Evolutionary conservation across 2,329 filamentous ascomycete species (phyloP), one percentile per base, ranked within the genome.

Genomic region (Pseudogymnoascus pannorum): DNA sequence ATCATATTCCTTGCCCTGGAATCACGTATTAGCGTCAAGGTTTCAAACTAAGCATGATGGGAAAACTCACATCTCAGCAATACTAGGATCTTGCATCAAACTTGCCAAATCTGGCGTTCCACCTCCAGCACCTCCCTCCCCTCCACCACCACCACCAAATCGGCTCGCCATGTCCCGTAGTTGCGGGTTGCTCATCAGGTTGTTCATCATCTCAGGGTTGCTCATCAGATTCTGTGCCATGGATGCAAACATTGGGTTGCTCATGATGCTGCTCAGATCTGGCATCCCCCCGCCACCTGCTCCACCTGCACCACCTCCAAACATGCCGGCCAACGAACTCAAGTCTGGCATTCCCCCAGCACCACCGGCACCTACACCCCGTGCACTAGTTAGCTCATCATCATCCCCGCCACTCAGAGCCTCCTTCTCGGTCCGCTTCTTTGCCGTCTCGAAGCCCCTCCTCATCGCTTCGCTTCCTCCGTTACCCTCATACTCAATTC

Each of bases 201-300:
- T 94, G 73, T 81, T 83, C 85, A 97, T 88, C 79, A 92, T 86
- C 8, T 96, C 90, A 0, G 94, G 94, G 78, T 99, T 97, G 77
- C 86, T 91, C 94, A 97, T 97, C 61, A 99, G 77, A 75, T 91
- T 96, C 79, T 97, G 91, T 4, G 94, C 94, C 92, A 97, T 97
- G 77, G 84, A 89, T 58, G 92, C 86, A 78, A 99, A 96, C 94
- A 97, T 97, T 61, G 94, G 94, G 79, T 97, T 99, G 80, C 81
- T 92, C 92, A 97, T 96, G 74, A 99, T 87, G 65, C 85, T 84
- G 66, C 85, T 77, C 22, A 99, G 79, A 74, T 97, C 93, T 11
- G 92, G 92, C 89, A 96, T 94, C 60, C 90, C 91, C 59, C 88
- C 88, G 6, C 79, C 86, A 18, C 82, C 87, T 4, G 83, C 87